phyloP scores from a whole-genome alignment of 225 moss, liverwort and hornwort genomes.

The Polytrichum formosum region DNA sequence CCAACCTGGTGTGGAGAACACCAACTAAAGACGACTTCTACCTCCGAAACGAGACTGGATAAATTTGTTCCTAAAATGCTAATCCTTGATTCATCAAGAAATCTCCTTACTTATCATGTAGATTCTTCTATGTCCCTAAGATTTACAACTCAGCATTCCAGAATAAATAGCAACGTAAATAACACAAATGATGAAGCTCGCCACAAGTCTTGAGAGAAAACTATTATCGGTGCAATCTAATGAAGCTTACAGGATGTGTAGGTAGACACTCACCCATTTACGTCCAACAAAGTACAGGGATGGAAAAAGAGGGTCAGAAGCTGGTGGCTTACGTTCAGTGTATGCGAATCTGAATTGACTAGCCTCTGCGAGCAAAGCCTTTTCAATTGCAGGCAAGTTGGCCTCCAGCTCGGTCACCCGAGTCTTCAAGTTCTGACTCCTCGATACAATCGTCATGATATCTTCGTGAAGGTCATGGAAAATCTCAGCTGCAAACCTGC shows the following conservation, averaged over 20 bases:
- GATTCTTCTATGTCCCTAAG: too few relatives aligned
- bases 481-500: conserved; percentile 67
- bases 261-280: neutral
- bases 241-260: neutral
- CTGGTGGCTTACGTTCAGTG: conserved; percentile 33
- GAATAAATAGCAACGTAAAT: too few relatives aligned
- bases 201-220: neutral
- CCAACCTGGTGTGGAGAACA: too few relatives aligned
- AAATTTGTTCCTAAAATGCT: too few relatives aligned
- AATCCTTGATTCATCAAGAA: too few relatives aligned
- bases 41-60: too few relatives aligned
- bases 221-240: neutral
- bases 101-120: too few relatives aligned
- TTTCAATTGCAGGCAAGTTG: conserved; percentile 60
- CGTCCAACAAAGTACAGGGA: neutral
- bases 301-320: neutral
- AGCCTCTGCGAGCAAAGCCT: conserved; percentile 57
- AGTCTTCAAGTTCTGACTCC: conserved; percentile 46
- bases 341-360: conserved; percentile 59
- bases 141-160: too few relatives aligned
- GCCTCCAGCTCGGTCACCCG: conserved; percentile 55
- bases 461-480: conserved; percentile 68
- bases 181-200: neutral
- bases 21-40: too few relatives aligned
- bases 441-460: conserved; percentile 48